Percentiles rank a stretch among this genome's conserved stretches.
phyloP scores from a whole-genome alignment of 2,329 filamentous ascomycete genomes.

The Capronia epimyces region DNA sequence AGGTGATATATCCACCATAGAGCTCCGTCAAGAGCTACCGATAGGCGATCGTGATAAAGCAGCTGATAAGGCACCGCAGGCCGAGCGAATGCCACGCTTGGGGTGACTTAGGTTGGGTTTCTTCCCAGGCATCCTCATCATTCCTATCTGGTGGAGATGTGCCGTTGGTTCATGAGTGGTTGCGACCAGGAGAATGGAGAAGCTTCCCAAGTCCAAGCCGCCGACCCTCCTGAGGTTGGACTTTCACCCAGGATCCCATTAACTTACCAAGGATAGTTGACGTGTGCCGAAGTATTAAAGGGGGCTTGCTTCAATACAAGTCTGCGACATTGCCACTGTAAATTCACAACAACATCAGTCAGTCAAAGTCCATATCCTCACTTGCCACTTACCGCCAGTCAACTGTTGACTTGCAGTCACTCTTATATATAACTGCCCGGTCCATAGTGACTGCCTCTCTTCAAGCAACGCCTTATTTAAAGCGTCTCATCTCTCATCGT shows the following conservation, averaged over 20 bases:
- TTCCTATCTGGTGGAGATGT: constrained; percentile 13
- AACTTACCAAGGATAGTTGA: constrained; percentile 7
- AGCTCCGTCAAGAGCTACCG: constrained; percentile 6
- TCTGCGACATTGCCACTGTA: neutral
- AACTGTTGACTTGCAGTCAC: neutral
- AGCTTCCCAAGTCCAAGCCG: neutral
- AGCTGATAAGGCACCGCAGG: constrained; percentile 14
- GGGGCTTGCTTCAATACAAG: constrained; percentile 7
- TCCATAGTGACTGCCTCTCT: neutral
- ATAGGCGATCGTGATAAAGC: constrained; percentile 25
- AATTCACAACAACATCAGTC: neutral
- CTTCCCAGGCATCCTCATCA: constrained; percentile 8
- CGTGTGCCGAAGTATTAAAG: constrained; percentile 5
- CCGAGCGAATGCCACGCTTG: constrained; percentile 11
- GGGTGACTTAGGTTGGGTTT: constrained; percentile 2
- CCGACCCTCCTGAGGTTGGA: neutral
- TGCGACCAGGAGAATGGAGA: neutral
- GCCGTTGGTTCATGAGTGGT: constrained; percentile 5
- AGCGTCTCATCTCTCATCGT: neutral
- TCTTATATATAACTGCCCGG: neutral
- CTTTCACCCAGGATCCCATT: neutral
- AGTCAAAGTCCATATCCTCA: neutral
- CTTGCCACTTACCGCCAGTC: neutral
- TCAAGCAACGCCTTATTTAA: neutral
- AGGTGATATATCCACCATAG: constrained; percentile 8